Evolutionary conservation across 495 filamentous ascomycete genomes (phyloP), one percentile per base, ranked within the genome.

Genomic region (Jackrogersella minutella): DNA sequence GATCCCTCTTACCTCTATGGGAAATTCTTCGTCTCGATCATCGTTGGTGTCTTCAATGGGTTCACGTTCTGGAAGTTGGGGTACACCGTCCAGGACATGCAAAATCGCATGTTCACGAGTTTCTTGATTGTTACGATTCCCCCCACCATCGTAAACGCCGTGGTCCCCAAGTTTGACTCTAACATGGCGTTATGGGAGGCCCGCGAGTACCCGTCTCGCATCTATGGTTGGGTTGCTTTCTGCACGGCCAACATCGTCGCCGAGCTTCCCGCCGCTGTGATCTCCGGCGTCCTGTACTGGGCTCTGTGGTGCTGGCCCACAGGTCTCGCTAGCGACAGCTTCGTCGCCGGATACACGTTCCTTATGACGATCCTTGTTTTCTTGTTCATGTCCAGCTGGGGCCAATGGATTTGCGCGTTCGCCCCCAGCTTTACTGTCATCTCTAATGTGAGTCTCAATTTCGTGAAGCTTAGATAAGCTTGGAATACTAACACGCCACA

Each of bases 201-300:
- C 0, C 83, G 93, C 11, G 93, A 97, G 74, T 84, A 88, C 47
- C 90, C 91, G 0, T 87, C 84, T 10, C 82, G 89, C 21, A 93
- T 93, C 49, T 97, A 97, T 70, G 86, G 87, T 31, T 96, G 91
- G 91, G 79, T 91, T 30, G 89, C 92, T 5, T 97, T 96, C 77
- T 85, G 81, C 67, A 92, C 89, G 0, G 91, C 91, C 11, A 87
- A 90, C 64, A 77, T 93, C 5, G 78, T 95, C 17, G 87, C 84
- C 37, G 93, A 97, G 73, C 88, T 96, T 49, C 93, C 93, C 0
- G 84, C 84, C 30, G 84, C 86, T 7, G 84, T 93, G 58, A 50
- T 92, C 22, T 82, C 81, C 0, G 84, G 77, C 0, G 77, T 88
- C 9, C 73, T 96, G 37, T 95, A 93, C 79, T 97, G 81, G 76